Evolutionary conservation across 2,329 filamentous ascomycete genomes (phyloP).

Genomic region (Chaetomiaceae sp.): DNA sequence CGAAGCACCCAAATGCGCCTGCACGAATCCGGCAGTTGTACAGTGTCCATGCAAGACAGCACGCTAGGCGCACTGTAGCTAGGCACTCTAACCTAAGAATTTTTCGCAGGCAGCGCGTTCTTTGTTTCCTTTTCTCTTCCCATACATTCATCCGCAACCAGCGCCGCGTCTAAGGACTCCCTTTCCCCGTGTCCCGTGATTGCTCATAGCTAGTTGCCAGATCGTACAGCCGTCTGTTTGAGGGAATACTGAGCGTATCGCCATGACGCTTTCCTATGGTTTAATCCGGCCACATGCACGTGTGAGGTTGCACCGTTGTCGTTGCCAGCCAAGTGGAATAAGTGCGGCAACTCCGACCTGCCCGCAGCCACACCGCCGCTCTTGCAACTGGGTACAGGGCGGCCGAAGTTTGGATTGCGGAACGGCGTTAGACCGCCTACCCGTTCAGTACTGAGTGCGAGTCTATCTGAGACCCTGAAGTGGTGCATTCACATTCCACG

Average conservation of each 20-base stretch:
- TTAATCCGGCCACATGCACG: constrained; percentile 26
- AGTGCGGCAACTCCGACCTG: neutral
- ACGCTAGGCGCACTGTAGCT: constrained; percentile 11
- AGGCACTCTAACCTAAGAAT: neutral
- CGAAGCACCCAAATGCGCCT: too few species aligned
- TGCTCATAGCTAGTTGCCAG: constrained; percentile 24
- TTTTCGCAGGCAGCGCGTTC: neutral
- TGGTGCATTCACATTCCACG: too few species aligned
- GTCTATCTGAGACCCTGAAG: too few species aligned
- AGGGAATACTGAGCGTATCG: constrained; percentile 23
- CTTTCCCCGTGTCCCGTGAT: constrained; percentile 20
- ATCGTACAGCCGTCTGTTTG: constrained; percentile 23
- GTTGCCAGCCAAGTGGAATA: neutral
- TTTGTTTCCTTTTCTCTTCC: constrained; percentile 11
- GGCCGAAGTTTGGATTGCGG: too few species aligned
- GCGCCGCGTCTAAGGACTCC: constrained; percentile 25
- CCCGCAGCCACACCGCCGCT: neutral
- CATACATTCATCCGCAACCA: constrained; percentile 23
- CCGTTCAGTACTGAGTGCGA: too few species aligned
- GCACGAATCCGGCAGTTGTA: too few species aligned
- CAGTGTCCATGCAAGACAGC: too few species aligned
- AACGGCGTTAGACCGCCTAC: too few species aligned
- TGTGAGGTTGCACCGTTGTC: neutral
- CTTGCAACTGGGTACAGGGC: too few species aligned
- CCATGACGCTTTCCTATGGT: constrained; percentile 28